Evolutionary conservation across 2,329 filamentous ascomycete species (phyloP), one percentile per base, ranked within the genome.

Genomic region (Lomentospora prolificans): DNA sequence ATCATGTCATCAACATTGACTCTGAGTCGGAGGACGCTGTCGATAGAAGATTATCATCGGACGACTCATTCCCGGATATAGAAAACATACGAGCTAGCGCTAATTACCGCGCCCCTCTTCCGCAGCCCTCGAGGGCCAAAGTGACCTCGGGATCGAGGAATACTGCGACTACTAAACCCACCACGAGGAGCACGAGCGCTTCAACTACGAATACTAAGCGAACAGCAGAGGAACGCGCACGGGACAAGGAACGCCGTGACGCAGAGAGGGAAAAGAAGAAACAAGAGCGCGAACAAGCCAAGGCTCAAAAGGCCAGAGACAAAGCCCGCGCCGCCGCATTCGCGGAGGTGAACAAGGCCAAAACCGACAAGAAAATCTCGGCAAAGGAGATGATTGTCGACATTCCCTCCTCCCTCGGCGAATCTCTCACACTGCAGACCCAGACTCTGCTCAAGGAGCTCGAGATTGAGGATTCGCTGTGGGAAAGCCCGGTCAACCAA

Each of bases 341-440:
- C 22, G 81, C 82, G 3, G 83, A 88, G 59, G 86, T 84, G 44
- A 92, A 92, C 69, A 89, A 86, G 63, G 70, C 85, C 8, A 82
- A 82, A 53, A 82, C 81, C 0, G 84, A 90, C 69, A 90, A 89
- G 70, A 89, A 88, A 61, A 72, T 84, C 0, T 86, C 87, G 0
- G 80, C 83, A 0, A 78, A 78, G 0, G 87, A 94, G 66, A 92
- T 94, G 87, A 84, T 92, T 53, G 76, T 90, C 1, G 81, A 89
- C 61, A 71, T 92, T 24, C 79, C 87, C 0, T 68, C 70, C 0
- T 77, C 75, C 1, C 69, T 92, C 1, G 69, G 77, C 22, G 66
- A 74, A 0, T 71, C 68, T 0, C 64, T 77, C 24, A 71, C 65
- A 24, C 66, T 73, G 1, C 77, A 79, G 50, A 66, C 79, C 4